Percentiles rank a stretch among this genome's conserved stretches.
phyloP scores from a whole-genome alignment of 2,329 filamentous ascomycete genomes.

The Coniochaeta sp. region DNA sequence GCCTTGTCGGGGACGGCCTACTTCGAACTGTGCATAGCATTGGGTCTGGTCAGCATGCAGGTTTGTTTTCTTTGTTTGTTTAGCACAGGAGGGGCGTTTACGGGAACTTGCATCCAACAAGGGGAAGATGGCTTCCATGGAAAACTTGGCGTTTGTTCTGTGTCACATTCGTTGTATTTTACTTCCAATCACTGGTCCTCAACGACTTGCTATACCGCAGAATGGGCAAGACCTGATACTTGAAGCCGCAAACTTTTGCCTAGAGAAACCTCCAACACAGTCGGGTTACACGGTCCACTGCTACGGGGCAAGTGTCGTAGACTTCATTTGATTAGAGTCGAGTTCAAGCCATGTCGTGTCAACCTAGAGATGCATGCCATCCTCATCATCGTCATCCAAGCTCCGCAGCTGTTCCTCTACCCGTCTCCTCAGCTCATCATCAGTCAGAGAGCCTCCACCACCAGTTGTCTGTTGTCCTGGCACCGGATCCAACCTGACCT shows the following conservation, averaged over 20 bases:
- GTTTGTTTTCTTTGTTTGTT: not conserved
- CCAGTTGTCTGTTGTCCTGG: conserved; percentile 4
- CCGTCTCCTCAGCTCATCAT: conserved; percentile 50
- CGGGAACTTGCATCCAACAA: not conserved
- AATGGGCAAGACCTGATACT: not conserved
- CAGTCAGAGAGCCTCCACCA: conserved; percentile 41
- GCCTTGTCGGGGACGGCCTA: not conserved
- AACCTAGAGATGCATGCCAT: conserved; percentile 53
- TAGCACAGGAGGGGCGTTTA: not conserved
- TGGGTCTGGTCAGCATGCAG: not conserved
- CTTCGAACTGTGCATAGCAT: not conserved
- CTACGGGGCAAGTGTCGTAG: not conserved
- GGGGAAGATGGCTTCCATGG: not conserved
- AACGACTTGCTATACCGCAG: not conserved
- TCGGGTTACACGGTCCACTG: not conserved
- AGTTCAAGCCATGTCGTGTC: not conserved
- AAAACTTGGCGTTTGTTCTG: not conserved
- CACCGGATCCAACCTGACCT: conserved; percentile 34
- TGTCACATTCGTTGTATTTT: not conserved
- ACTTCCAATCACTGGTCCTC: not conserved
- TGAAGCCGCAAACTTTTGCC: not conserved
- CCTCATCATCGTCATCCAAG: conserved; percentile 38
- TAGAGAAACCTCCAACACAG: not conserved
- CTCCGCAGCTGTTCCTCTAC: conserved; percentile 46
- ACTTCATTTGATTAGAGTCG: not conserved